Conservation (phyloP, 2,329 filamentous ascomycete genomes). For the Periconia digitata region DNA sequence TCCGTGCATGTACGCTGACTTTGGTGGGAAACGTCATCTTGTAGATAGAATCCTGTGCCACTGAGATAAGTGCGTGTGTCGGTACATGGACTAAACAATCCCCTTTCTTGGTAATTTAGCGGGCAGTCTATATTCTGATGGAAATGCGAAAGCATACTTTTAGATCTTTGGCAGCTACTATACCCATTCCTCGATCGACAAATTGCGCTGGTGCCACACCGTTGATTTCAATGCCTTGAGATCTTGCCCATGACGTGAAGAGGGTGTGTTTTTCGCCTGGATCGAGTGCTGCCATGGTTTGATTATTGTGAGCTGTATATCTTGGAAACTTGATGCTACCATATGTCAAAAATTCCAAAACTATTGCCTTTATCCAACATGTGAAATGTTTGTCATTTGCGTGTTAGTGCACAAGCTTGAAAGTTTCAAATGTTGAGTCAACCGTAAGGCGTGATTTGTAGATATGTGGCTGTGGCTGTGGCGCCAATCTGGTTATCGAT, state of each 20-base stretch:
- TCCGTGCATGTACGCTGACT: slow-evolving; percentile 68
- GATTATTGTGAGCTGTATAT: neutral
- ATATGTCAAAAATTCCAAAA: neutral
- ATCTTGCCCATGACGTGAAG: slow-evolving; percentile 69
- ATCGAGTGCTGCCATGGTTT: slow-evolving; percentile 33
- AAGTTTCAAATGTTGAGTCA: slow-evolving; percentile 10
- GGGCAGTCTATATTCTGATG: neutral
- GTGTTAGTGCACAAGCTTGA: too few species aligned
- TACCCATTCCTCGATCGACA: slow-evolving; percentile 73
- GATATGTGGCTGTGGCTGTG: neutral
- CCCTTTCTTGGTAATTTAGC: slow-evolving; percentile 51
- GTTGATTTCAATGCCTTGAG: slow-evolving; percentile 66
- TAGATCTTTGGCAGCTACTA: slow-evolving; percentile 69
- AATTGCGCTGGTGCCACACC: slow-evolving; percentile 69
- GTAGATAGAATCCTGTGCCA: slow-evolving; percentile 58
- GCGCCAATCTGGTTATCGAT: slow-evolving; percentile 6
- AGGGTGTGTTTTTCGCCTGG: slow-evolving; percentile 48
- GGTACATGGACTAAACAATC: slow-evolving; percentile 66
- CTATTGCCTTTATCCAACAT: too few species aligned
- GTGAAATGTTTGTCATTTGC: too few species aligned
- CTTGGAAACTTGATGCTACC: neutral
- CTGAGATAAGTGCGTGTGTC: slow-evolving; percentile 64
- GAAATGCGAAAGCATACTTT: slow-evolving; percentile 53
- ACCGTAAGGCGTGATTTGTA: neutral
- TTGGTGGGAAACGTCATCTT: slow-evolving; percentile 53